Conservation (phyloP, 176 grass and related monocot species). For the Lolium perenne region DNA sequence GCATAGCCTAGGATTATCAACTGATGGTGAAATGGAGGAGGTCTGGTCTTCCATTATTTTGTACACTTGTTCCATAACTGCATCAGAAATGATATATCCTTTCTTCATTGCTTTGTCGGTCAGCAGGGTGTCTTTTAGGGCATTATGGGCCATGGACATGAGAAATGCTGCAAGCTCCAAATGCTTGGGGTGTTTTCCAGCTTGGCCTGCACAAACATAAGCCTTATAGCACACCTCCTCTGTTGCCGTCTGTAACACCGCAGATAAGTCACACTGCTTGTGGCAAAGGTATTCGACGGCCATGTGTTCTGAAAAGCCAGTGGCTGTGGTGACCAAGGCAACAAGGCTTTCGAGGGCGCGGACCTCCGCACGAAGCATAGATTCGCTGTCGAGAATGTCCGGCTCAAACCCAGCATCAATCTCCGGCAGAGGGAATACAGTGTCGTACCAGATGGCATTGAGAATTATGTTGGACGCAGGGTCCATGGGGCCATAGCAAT, state of each 20-base stretch:
- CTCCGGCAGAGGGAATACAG: neutral
- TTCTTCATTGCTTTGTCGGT: neutral
- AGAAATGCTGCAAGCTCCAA: slow-evolving; percentile 27
- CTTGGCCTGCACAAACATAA: slow-evolving; percentile 4
- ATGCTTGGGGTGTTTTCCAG: slow-evolving; percentile 31
- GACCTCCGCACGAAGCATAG: neutral
- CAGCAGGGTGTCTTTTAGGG: neutral
- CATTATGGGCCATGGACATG: neutral
- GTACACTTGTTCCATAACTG: slow-evolving; percentile 13
- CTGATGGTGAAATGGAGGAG: neutral
- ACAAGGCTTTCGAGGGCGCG: neutral
- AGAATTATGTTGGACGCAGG: neutral
- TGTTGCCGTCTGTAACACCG: neutral
- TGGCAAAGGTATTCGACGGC: slow-evolving; percentile 23
- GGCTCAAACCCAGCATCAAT: slow-evolving; percentile 3
- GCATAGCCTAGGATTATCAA: neutral
- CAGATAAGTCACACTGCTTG: slow-evolving; percentile 24
- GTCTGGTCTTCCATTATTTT: slow-evolving; percentile 1
- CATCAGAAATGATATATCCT: slow-evolving; percentile 26
- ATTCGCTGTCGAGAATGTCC: neutral
- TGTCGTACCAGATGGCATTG: slow-evolving; percentile 4
- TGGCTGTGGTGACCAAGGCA: neutral
- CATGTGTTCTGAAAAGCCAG: neutral
- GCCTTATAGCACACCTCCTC: neutral
- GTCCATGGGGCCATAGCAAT: slow-evolving; percentile 20